phyloP scores from a whole-genome alignment of 768 basidiomycete genomes.

The Austroboletus eburneus region DNA sequence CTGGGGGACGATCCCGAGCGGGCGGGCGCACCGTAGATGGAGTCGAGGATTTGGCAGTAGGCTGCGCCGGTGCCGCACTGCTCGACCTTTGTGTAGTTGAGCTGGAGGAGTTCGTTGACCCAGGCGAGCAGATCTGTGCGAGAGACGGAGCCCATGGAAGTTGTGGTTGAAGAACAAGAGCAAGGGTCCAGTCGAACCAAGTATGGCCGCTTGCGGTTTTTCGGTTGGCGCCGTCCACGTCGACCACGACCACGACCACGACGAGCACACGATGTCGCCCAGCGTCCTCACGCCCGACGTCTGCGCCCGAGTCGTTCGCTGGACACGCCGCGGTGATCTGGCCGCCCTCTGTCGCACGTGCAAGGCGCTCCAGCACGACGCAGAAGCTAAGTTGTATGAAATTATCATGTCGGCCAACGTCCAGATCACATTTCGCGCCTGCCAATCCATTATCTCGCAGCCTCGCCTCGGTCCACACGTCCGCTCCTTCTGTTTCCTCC shows the following conservation, averaged over 20 bases:
- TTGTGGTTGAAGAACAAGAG: background rate
- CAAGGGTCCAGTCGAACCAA: background rate
- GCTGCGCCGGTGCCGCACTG: slow-evolving; percentile 89
- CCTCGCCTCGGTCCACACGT: slow-evolving; percentile 40
- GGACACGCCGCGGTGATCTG: slow-evolving; percentile 36
- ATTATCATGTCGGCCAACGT: slow-evolving; percentile 37
- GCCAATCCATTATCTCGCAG: slow-evolving; percentile 33
- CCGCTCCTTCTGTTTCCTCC: slow-evolving; percentile 39
- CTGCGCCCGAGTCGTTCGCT: slow-evolving; percentile 37
- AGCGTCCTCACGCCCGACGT: slow-evolving; percentile 40
- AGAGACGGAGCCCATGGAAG: slow-evolving; percentile 62
- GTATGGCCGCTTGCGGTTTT: too few species aligned
- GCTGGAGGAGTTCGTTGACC: slow-evolving; percentile 90
- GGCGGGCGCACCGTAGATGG: slow-evolving; percentile 72
- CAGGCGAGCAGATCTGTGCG: slow-evolving; percentile 86
- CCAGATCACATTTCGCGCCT: slow-evolving; percentile 34
- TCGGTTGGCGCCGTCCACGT: background rate
- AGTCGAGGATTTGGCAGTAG: slow-evolving; percentile 94
- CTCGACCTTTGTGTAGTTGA: slow-evolving; percentile 90
- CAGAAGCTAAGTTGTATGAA: slow-evolving; percentile 46
- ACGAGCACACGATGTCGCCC: slow-evolving; percentile 11
- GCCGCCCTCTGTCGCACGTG: slow-evolving; percentile 41
- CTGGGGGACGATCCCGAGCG: slow-evolving; percentile 10
- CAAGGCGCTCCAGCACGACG: slow-evolving; percentile 45
- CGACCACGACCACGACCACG: background rate